Evolutionary conservation across 345 rosid species (phyloP), one percentile per base, ranked within the genome.

Genomic region (Eucalyptus sp.): DNA sequence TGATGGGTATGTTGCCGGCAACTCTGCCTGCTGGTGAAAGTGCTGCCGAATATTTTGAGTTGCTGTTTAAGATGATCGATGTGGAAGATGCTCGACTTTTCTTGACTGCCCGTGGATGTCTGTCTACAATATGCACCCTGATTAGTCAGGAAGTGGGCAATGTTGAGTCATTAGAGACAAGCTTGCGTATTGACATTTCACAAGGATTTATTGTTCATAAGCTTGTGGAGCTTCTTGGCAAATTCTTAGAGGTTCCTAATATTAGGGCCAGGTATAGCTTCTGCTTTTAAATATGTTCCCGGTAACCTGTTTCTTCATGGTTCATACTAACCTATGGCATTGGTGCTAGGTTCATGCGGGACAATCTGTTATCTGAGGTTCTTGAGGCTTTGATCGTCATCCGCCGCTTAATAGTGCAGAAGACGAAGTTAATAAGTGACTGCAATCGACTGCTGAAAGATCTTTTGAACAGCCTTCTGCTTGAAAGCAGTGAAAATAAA

Each of bases 171-270:
- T 92, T 97, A 48, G 99, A 98, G 93, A 95, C 96, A 90, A 98
- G 99, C 93, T 92, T 98, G 93, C 99, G 93, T 89, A 96, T 98
- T 89, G 99, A 98, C 92, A 98, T 98, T 91, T 97, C 99, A 33
- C 99, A 96, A 90, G 99, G 99, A 86, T 98, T 96, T 92, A 98
- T 97, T 88, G 99, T 98, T 92, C 99, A 98, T 92, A 98, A 97
- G 93, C 97, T 98, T 49, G 94, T 98, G 91, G 99, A 97, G 92
- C 97, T 98, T 88, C 96, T 98, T 90, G 96, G 99, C 31, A 98
- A 97, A 93, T 96, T 97, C 92, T 92, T 98, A 90, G 99, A 96
- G 93, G 96, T 97, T 90, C 96, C 98, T 52, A 96, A 95, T 90
- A 94, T 98, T 91, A 94, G 98, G 92, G 94, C 97, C 90, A 97